Evolutionary conservation across 1,284 basidiomycete species (phyloP).

Genomic region (Mycena citricolor): DNA sequence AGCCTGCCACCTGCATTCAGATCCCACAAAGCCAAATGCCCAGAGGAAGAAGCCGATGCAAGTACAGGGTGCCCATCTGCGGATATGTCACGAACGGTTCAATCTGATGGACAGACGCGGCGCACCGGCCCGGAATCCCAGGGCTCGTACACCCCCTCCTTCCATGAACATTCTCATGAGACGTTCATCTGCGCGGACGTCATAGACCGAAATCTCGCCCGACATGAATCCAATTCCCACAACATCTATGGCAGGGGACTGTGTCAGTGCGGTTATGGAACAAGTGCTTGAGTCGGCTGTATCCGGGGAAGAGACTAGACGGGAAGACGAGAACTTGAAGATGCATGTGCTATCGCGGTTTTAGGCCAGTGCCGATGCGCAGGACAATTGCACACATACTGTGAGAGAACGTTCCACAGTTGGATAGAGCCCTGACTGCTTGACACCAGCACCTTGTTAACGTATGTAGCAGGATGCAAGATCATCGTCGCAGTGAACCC

Average conservation of each 20-base stretch:
- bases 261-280: conserved; percentile 78
- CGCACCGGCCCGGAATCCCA: conserved; percentile 88
- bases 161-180: conserved; percentile 89
- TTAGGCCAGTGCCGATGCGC: conserved; percentile 5
- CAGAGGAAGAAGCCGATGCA: conserved; percentile 82
- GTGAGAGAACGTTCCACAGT: conserved; percentile 91
- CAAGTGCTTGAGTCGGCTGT: conserved; percentile 46
- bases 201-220: conserved; percentile 87
- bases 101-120: conserved; percentile 13
- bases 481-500: conserved; percentile 83
- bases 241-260: conserved; percentile 96
- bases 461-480: conserved; percentile 93
- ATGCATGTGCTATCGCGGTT: conserved; percentile 59
- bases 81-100: conserved; percentile 11
- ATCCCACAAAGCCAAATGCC: conserved; percentile 91
- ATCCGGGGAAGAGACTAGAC: conserved; percentile 46
- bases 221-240: conserved; percentile 88
- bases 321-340: conserved; percentile 55
- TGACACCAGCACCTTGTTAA: conserved; percentile 93
- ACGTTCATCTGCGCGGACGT: conserved; percentile 86
- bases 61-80: conserved; percentile 85
- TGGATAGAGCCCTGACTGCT: conserved; percentile 83
- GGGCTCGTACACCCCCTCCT: conserved; percentile 70
- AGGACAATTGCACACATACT: conserved; percentile 46
- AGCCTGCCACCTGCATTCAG: conserved; percentile 79